phyloP scores from a whole-genome alignment of 257 asterid species.

The Jacaranda copaia region DNA sequence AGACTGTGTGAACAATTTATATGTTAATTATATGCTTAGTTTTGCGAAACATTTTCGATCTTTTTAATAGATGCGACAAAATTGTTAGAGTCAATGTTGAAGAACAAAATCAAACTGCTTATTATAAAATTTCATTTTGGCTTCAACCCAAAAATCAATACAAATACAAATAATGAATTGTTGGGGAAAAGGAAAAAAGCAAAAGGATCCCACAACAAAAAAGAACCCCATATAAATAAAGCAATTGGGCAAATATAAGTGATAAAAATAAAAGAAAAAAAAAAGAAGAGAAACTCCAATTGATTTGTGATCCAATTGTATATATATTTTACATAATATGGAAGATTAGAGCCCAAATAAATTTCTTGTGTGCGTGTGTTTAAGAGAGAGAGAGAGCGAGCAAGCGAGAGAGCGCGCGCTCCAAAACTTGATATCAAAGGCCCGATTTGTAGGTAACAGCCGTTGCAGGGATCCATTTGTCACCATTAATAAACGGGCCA shows the following conservation, averaged over 20 bases:
- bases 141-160: conserved; percentile 8
- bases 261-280: not conserved
- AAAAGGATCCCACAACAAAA: conserved; percentile 2
- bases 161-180: conserved; percentile 30
- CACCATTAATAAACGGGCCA: conserved; percentile 57
- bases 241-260: conserved; percentile 8
- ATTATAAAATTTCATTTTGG: conserved; percentile 16
- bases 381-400: not conserved
- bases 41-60: no score
- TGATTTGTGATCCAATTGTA: no score
- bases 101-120: not conserved
- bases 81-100: no score
- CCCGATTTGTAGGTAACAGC: conserved; percentile 63
- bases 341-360: no score
- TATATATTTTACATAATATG: no score
- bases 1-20: no score
- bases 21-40: no score
- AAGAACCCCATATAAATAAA: conserved; percentile 4
- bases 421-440: conserved; percentile 48
- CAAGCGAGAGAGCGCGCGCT: not conserved
- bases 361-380: no score
- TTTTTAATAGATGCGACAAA: no score
- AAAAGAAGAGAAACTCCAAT: no score
- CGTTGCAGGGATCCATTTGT: conserved; percentile 65
- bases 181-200: not conserved